Evolutionary conservation across 306 rosid genomes (phyloP).

Genomic region (Lathyrus aphaca): DNA sequence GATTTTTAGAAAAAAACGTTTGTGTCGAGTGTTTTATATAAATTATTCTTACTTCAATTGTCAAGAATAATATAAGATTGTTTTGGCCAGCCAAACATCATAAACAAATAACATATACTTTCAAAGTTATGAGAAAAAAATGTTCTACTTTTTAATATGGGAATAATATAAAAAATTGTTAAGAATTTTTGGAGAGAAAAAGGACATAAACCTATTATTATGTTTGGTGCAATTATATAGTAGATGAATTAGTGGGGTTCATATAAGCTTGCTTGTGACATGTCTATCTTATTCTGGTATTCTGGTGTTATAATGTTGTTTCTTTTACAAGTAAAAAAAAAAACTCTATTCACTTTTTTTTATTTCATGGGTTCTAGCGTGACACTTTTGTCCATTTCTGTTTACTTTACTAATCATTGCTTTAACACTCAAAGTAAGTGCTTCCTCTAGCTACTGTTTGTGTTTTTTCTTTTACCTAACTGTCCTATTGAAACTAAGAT

Average conservation of each 20-base stretch:
- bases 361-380: slow-evolving; percentile 34
- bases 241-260: slow-evolving; percentile 35
- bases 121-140: background rate
- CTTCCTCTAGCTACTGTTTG: background rate
- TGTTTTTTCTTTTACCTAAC: too few species aligned
- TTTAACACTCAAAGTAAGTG: slow-evolving; percentile 27
- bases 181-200: background rate
- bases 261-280: slow-evolving; percentile 29
- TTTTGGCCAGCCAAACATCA: too few species aligned
- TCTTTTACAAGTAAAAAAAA: slow-evolving; percentile 36
- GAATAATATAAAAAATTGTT: background rate
- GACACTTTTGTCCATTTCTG: slow-evolving; percentile 37
- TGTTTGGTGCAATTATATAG: background rate
- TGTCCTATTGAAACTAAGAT: too few species aligned
- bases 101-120: background rate
- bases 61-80: too few species aligned
- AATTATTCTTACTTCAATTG: too few species aligned
- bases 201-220: background rate
- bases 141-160: background rate
- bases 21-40: too few species aligned
- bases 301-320: background rate
- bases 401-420: slow-evolving; percentile 37
- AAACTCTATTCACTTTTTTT: background rate
- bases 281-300: slow-evolving; percentile 8
- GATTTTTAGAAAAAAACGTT: too few species aligned